Evolutionary conservation across 208 protist species (phyloP), one percentile per base, ranked within the genome.

Genomic region (Trypanosoma congolense): DNA sequence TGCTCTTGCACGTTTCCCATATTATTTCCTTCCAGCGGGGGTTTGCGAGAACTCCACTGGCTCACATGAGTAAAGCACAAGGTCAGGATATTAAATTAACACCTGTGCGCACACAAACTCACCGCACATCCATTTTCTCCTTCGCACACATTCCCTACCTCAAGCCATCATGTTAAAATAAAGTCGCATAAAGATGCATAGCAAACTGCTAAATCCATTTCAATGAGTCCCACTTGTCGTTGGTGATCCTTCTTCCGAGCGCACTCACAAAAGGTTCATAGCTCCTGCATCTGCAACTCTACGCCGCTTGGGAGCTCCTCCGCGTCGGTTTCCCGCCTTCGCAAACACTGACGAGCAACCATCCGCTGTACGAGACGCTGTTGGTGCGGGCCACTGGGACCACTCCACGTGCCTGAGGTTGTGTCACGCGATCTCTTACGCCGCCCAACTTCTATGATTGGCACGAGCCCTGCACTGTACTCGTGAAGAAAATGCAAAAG

Each of bases 381-480:
- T 31, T 77, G 75, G 12, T 43, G 16, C 5, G 38, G 14, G 5
- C 44, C 51, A 44, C 31, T 52, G 22, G 40, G n/a, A 22, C 21
- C 21, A 18, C 38, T 42, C 16, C 9, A 41, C 21, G 18, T 21
- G 21, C 10, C 9, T 25, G 28, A 25, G 29, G 38, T 50, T n/a
- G 48, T 54, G 16, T 58, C 62, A 2, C 81, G 80, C 14, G 65
- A 40, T 18, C 86, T 79, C 65, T 93, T 93, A 24, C 87, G 80
- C 19, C 44, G 42, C 33, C n/a, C 58, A 30, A 56, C 81, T 44
- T 83, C 70, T 19, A 65, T 6, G 16, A 49, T 62, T 19, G 75
- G 78, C 28, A 90, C 62, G 22, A 93, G 62, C 24, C 87, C 87
- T 36, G 83, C 74, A 44, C 80, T 93, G 74, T 90, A 90, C 50